phyloP scores from a whole-genome alignment of 768 basidiomycete genomes.

The Leccinum subgranulosum region DNA sequence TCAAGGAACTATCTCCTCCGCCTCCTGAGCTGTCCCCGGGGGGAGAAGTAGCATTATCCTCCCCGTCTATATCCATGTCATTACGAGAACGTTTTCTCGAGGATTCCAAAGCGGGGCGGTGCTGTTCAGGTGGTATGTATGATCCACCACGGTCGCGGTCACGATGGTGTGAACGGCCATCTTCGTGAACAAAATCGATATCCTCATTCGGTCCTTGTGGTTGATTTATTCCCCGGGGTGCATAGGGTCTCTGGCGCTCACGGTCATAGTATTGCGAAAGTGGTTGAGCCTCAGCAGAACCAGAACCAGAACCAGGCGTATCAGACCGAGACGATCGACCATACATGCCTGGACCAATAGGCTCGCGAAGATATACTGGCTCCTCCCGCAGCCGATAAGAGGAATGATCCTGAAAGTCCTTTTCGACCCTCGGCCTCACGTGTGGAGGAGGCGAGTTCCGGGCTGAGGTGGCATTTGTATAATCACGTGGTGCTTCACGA shows the following conservation, averaged over 20 bases:
- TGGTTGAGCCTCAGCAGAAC: conserved; percentile 45
- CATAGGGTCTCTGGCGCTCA: conserved; percentile 48
- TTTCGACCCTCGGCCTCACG: conserved; percentile 35
- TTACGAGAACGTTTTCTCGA: conserved; percentile 56
- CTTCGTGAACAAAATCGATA: conserved; percentile 53
- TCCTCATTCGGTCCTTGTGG: conserved; percentile 40
- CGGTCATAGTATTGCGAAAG: conserved; percentile 48
- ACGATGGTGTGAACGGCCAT: conserved; percentile 39
- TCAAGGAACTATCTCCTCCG: conserved; percentile 28
- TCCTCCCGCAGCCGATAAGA: conserved; percentile 31
- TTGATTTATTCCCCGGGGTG: conserved; percentile 49
- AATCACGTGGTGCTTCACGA: conserved; percentile 34
- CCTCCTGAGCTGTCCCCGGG: conserved; percentile 27
- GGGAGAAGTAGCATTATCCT: conserved; percentile 43
- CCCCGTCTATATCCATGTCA: conserved; percentile 63
- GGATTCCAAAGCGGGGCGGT: conserved; percentile 40
- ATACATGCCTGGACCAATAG: conserved; percentile 29
- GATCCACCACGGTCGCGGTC: conserved; percentile 39
- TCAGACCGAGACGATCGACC: conserved; percentile 50
- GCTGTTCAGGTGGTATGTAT: conserved; percentile 35
- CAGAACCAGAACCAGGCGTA: conserved; percentile 56
- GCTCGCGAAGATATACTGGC: conserved; percentile 29
- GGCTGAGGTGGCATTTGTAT: conserved; percentile 21
- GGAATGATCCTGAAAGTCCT: conserved; percentile 30
- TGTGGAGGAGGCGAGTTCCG: conserved; percentile 44